phyloP scores from a whole-genome alignment of 2,329 filamentous ascomycete species.

The Ceratocystis variospora region DNA sequence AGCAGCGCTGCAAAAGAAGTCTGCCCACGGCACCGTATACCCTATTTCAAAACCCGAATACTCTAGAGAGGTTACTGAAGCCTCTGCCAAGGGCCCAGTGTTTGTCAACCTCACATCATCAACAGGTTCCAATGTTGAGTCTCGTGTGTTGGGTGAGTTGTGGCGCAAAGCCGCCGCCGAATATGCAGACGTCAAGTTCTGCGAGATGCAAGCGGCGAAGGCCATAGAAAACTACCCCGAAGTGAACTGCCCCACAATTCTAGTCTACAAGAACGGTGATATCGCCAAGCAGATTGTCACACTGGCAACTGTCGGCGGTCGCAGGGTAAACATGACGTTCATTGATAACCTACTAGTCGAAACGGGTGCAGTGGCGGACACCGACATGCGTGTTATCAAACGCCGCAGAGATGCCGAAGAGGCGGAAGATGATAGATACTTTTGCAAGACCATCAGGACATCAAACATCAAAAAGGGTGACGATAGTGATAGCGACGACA shows the following conservation, averaged over 20 bases:
- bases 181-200: slow-evolving; percentile 94
- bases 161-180: slow-evolving; percentile 74
- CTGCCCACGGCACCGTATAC: slow-evolving; percentile 80
- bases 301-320: slow-evolving; percentile 61
- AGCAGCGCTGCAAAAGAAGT: slow-evolving; percentile 56
- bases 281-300: slow-evolving; percentile 91
- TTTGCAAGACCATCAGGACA: slow-evolving; percentile 37
- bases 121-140: slow-evolving; percentile 69
- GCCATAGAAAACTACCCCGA: slow-evolving; percentile 97
- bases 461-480: slow-evolving; percentile 35
- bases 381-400: slow-evolving; percentile 63
- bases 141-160: slow-evolving; percentile 65
- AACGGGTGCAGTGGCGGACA: slow-evolving; percentile 62
- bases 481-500: slow-evolving; percentile 40
- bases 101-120: slow-evolving; percentile 74
- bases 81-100: slow-evolving; percentile 54
- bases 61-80: slow-evolving; percentile 77
- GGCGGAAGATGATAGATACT: slow-evolving; percentile 42
- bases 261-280: slow-evolving; percentile 85
- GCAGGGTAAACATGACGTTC: slow-evolving; percentile 55
- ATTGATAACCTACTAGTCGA: slow-evolving; percentile 72
- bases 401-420: slow-evolving; percentile 46
- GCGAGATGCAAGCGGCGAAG: slow-evolving; percentile 80
- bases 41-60: slow-evolving; percentile 93
- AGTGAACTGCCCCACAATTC: slow-evolving; percentile 80